Base-by-base conservation (phyloP, 306 rosid species). In the Macrotyloma uniflorum region DNA sequence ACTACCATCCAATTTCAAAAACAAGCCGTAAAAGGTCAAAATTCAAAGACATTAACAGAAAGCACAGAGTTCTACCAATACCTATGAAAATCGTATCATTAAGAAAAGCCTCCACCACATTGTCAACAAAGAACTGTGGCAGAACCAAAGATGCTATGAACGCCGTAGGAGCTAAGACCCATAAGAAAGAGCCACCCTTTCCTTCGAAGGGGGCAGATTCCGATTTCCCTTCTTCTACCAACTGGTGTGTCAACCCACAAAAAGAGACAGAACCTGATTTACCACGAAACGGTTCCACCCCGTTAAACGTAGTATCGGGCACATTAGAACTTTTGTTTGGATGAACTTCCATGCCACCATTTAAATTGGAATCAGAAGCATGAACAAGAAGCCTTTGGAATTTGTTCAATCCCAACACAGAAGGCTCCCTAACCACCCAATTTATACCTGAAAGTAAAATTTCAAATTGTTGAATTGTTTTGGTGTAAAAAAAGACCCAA, bases 191-290 rank as follows among this genome's bases (percentile, higher is more conserved):
- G 78, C 96, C 88, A 77, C 87, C 89, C 8, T 85, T 88, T 75
- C 82, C 88, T 51, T 74, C 46, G 9, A 95, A 92, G 30, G 98
- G 98, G 50, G 98, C 85, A 16, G 96, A 95, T 72, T 80, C 84
- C 86, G 85, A 67, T 63, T 87, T 95, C 53, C 86, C 85, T 83
- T 95, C 98, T 84, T 95, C 98, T 5, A 85, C 84, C 42, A 66
- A 58, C 16, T 91, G 92, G 80, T 90, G 84, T 46, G 93, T 91
- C 74, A 95, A 67, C 61, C 98, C 98, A 80, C 77, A 57, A 55
- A 95, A 95, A 30, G 98, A 92, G 59, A 95, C 83, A 5, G 92
- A 87, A 55, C 98, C 98, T 2, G 98, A 83, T 86, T 92, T 95
- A 53, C 98, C 98, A 38, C 80, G 91, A 90, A 89, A 88, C 3